Base-by-base conservation (phyloP, 1,284 basidiomycete genomes). In the Polyporus tsugae region DNA sequence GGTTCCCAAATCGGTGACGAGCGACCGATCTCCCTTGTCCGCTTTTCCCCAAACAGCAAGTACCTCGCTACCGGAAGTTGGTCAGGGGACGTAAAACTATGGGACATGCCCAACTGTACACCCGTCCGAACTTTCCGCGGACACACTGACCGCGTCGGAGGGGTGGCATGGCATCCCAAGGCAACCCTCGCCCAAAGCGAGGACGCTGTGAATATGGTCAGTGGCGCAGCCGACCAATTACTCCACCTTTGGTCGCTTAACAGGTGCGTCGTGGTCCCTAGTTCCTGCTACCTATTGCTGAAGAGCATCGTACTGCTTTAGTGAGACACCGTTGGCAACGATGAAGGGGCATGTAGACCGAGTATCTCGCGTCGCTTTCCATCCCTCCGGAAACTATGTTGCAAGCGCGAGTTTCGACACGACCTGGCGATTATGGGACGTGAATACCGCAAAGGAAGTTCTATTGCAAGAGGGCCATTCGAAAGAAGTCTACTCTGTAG, bases 1-100 rank as follows among this genome's bases (percentile, higher is more conserved):
- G 98, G 98, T 35, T 98, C 97, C 0, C 98, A 99, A 85, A 96
- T 99, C 74, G 97, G 96, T 62, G 98, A 98, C 78, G 96, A 98
- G 72, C 88, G 98, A 61, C 96, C 97, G 1, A 89, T 99, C 70
- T 94, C 96, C 1, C 92, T 95, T 81, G 95, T 98, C 38, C 92
- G 98, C 33, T 99, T 99, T 80, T 91, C 97, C 1, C 98, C 98
- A 5, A 93, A 98, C 78, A 93, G 92, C 73, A 82, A 94, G 76
- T 86, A 95, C 58, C 85, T 99, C 36, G 94, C 96, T 0, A 98
- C 97, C 0, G 96, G 93, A 4, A 95, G 95, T 74, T 99, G 98
- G 98, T 95, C 96, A 13, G 98, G 98, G 33, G 91, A 91, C 53
- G 90, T 97, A 39, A 98, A 97, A 82, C 78, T 99, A 13, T 99